phyloP scores from a whole-genome alignment of 108 stramenopile genomes.

The Cyclotella choctawhatcheeana region DNA sequence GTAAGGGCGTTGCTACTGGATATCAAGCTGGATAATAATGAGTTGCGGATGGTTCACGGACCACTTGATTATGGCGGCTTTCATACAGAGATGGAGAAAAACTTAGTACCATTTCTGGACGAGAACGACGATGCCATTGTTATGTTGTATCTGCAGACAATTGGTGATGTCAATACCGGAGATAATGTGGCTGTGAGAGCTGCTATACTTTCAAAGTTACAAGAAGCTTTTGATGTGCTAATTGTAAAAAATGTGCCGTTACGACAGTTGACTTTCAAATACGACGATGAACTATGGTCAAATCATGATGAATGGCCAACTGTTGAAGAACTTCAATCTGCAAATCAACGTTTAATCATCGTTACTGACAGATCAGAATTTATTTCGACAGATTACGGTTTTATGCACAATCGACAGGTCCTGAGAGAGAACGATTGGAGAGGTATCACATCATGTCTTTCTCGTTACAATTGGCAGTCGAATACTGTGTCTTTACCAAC shows the following conservation, averaged over 20 bases:
- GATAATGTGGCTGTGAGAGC: constrained; percentile 11
- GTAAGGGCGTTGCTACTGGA: constrained; percentile 32
- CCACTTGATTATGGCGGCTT: constrained; percentile 27
- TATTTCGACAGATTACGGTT: constrained; percentile 9
- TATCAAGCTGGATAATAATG: constrained; percentile 20
- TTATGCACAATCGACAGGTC: constrained; percentile 22
- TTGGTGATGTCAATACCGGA: constrained; percentile 10
- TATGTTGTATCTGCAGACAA: constrained; percentile 16
- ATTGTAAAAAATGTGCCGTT: constrained; percentile 23
- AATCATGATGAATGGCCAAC: constrained; percentile 37
- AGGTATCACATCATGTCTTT: constrained; percentile 14
- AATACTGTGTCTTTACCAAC: constrained; percentile 18
- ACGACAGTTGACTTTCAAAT: constrained; percentile 31
- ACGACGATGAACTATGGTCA: constrained; percentile 12
- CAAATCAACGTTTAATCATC: constrained; percentile 34
- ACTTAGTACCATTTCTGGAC: constrained; percentile 35
- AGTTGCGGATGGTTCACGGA: constrained; percentile 19
- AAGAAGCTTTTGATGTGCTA: constrained; percentile 10
- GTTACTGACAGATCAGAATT: constrained; percentile 25
- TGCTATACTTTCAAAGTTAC: constrained; percentile 11
- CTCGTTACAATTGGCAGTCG: constrained; percentile 23
- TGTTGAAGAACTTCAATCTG: constrained; percentile 14
- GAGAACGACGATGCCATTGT: constrained; percentile 35
- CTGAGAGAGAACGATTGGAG: constrained; percentile 37
- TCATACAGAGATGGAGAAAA: constrained; percentile 12